Conservation (phyloP, 2,329 filamentous ascomycete species). For the Talaromyces sp. region DNA sequence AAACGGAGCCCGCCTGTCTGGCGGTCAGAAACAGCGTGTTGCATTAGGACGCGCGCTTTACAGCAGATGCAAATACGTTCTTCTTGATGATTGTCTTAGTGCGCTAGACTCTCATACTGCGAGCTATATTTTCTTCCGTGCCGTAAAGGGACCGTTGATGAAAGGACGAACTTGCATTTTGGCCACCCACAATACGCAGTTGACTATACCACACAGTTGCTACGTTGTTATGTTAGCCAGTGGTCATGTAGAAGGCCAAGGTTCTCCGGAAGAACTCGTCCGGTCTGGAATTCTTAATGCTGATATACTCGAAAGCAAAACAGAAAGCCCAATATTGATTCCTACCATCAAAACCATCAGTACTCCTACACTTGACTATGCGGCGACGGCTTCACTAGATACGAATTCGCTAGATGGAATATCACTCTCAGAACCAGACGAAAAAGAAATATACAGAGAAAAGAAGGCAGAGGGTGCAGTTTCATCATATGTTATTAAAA, state of each 20-base stretch:
- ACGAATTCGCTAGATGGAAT: neutral
- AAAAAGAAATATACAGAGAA: neutral
- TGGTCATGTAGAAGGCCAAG: neutral
- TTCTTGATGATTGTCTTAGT: slow-evolving; percentile 12
- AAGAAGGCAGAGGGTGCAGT: slow-evolving; percentile 5
- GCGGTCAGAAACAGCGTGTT: slow-evolving; percentile 95
- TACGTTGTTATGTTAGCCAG: slow-evolving; percentile 1
- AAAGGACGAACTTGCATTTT: slow-evolving; percentile 2
- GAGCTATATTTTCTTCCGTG: slow-evolving; percentile 1
- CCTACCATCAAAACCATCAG: neutral
- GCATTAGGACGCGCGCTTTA: slow-evolving; percentile 80
- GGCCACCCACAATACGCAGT: neutral
- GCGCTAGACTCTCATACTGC: slow-evolving; percentile 10
- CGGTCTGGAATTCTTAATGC: neutral
- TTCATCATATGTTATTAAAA: neutral
- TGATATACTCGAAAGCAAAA: neutral
- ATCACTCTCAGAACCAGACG: neutral
- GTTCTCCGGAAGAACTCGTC: neutral
- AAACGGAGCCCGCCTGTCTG: slow-evolving; percentile 61
- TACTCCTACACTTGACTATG: neutral
- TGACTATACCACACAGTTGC: neutral
- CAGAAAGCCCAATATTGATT: neutral
- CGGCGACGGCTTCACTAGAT: neutral
- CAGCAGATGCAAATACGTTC: neutral
- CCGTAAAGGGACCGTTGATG: slow-evolving; percentile 7